phyloP scores from a whole-genome alignment of 305 asterid genomes.

The Solanum aculeatissimum region DNA sequence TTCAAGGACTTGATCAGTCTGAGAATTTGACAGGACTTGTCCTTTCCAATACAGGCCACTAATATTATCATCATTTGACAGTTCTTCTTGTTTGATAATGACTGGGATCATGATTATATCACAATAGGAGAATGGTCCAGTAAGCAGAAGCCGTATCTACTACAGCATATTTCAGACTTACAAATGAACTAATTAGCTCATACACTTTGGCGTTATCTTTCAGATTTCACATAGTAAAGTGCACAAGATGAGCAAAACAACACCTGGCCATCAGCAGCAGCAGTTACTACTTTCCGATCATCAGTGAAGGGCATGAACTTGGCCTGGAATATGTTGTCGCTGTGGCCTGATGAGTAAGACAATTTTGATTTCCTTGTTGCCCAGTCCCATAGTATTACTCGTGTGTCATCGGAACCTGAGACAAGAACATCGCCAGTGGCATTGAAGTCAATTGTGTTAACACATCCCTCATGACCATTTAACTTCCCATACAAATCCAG shows the following conservation, averaged over 20 bases:
- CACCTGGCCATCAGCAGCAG: slow-evolving; percentile 77
- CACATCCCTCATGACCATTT: slow-evolving; percentile 63
- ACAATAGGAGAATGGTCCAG: not conserved
- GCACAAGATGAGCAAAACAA: not conserved
- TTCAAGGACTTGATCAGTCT: not conserved
- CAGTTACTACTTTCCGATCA: slow-evolving; percentile 50
- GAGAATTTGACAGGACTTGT: not conserved
- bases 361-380: slow-evolving; percentile 28
- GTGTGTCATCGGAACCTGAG: slow-evolving; percentile 69
- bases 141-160: not conserved
- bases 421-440: slow-evolving; percentile 54
- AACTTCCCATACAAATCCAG: slow-evolving; percentile 49
- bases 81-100: not conserved
- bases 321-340: slow-evolving; percentile 61
- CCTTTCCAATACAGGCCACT: not conserved
- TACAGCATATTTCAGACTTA: not conserved
- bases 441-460: slow-evolving; percentile 58
- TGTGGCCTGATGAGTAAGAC: slow-evolving; percentile 59
- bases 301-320: slow-evolving; percentile 60
- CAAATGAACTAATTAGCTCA: not conserved
- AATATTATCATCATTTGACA: not conserved
- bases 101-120: not conserved
- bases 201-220: not conserved
- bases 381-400: slow-evolving; percentile 70
- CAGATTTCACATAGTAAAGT: not conserved